Percentiles rank a stretch among this genome's conserved stretches.
phyloP scores from a whole-genome alignment of 495 filamentous ascomycete genomes.

The Hypoxylon lienhwacheense region DNA sequence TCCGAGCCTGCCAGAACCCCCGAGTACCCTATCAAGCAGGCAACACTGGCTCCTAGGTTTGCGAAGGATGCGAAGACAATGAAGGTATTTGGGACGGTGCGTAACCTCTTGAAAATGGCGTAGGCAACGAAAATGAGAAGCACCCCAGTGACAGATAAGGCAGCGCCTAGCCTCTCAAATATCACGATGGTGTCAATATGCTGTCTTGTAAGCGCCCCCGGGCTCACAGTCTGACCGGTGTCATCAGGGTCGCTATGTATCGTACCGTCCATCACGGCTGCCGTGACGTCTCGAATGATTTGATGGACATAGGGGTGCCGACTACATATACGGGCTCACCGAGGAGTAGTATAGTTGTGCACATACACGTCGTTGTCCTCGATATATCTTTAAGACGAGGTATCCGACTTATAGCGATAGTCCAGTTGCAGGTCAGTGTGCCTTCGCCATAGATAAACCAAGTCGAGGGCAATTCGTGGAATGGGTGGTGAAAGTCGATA shows the following conservation, averaged over 20 bases:
- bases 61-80: constrained; percentile 83
- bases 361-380: background rate
- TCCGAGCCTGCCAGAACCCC: constrained; percentile 54
- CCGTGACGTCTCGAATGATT: background rate
- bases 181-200: constrained; percentile 42
- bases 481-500: background rate
- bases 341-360: background rate
- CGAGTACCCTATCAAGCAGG: constrained; percentile 67
- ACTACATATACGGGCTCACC: background rate
- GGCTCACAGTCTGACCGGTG: background rate
- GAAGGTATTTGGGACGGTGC: constrained; percentile 80
- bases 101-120: constrained; percentile 56
- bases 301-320: background rate
- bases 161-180: constrained; percentile 52
- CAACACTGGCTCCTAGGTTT: constrained; percentile 76
- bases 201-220: constrained; percentile 15
- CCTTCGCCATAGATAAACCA: background rate
- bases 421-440: background rate
- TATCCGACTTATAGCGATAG: constrained; percentile 3
- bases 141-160: constrained; percentile 68
- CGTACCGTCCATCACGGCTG: constrained; percentile 11
- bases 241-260: constrained; percentile 14
- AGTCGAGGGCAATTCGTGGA: background rate
- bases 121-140: constrained; percentile 73
- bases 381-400: background rate